Base-by-base conservation (phyloP, 176 grass and related monocot genomes). In the Aegilops longissima region DNA sequence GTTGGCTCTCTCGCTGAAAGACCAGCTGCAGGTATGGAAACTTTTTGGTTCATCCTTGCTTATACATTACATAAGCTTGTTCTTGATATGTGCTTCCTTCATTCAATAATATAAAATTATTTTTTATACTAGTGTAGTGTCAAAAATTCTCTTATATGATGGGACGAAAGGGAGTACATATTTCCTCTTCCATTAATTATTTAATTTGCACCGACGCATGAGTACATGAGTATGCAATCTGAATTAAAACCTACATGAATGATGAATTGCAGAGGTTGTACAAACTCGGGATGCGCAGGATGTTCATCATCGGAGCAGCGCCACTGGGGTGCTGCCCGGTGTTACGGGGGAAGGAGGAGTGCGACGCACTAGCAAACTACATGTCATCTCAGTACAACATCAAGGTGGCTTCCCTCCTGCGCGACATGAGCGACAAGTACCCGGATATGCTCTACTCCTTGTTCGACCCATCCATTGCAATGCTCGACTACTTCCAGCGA, bases 311-410 rank as follows among this genome's bases (percentile, higher is more conserved):
- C 4, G 95, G 92, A 9, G 84, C 88, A 3, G 81, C 90, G 1
- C 90, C 95, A 4, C 59, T 97, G 5, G 94, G 92, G 1, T 94
- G 92, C 49, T 76, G 84, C 77, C 95, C 92, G 12, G 42, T 87
- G 29, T 80, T 91, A 86, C 79, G 95, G 33, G 40, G 81, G 61
- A 80, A 66, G 64, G 90, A 51, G 80, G 72, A 69, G 4, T 97
- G 94, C 88, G 83, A 84, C 10, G n/a, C 12, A 3, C 86, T 38
- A 14, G 94, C 92, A 6, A 94, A 97, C 77, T n/a, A 52, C 33
- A 21, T 93, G 23, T 82, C 94, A 5, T 66, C 33, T 30, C 72
- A 35, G 76, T 97, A 82, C 81, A 92, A 97, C 81, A 11, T 23
- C 13, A 88, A 59, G 2, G 92, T 70, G 64, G 40, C 70, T 69